A percentile compares a stretch with the other conserved stretches of the same genome.
These are phyloP conservation scores for Torrubiella hemipterigena DNA, from an alignment of 2,329 filamentous ascomycete genomes.

Conservation along the genomic window DNA sequence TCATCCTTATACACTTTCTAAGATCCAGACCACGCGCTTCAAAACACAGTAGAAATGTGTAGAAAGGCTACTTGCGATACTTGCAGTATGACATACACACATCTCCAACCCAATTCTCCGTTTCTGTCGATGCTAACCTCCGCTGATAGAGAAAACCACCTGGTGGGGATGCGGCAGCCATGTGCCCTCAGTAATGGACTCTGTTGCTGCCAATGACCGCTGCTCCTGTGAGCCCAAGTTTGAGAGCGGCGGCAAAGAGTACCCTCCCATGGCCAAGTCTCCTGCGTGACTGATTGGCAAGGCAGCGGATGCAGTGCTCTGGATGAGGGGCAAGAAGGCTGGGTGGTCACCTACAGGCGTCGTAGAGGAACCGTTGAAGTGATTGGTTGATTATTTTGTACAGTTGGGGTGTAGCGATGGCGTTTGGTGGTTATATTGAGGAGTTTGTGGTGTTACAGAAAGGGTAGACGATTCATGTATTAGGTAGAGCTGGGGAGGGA, in stretches of 20 bases:
- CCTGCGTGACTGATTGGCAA: slow-evolving; percentile 23
- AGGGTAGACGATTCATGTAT: not conserved
- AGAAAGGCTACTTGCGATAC: slow-evolving; percentile 48
- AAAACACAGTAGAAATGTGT: slow-evolving; percentile 41
- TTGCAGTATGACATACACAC: slow-evolving; percentile 40
- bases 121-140: too few species aligned
- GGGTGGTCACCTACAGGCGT: slow-evolving; percentile 17
- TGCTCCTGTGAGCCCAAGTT: slow-evolving; percentile 56
- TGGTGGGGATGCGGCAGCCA: slow-evolving; percentile 58
- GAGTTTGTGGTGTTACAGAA: slow-evolving; percentile 1
- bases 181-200: slow-evolving; percentile 49
- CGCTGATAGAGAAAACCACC: slow-evolving; percentile 38
- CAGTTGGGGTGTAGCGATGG: not conserved
- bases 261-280: slow-evolving; percentile 49
- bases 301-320: slow-evolving; percentile 16
- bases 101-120: slow-evolving; percentile 2
- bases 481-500: too few species aligned
- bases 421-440: slow-evolving; percentile 2
- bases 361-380: slow-evolving; percentile 15
- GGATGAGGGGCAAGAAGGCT: slow-evolving; percentile 15
- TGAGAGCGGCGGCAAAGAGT: slow-evolving; percentile 46
- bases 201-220: slow-evolving; percentile 43
- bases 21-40: not conserved
- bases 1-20: too few species aligned
- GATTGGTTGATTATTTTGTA: slow-evolving; percentile 3